These are phyloP conservation scores for Hippophae tibetana DNA, from an alignment of 306 rosid species.

Conservation along the genomic window DNA sequence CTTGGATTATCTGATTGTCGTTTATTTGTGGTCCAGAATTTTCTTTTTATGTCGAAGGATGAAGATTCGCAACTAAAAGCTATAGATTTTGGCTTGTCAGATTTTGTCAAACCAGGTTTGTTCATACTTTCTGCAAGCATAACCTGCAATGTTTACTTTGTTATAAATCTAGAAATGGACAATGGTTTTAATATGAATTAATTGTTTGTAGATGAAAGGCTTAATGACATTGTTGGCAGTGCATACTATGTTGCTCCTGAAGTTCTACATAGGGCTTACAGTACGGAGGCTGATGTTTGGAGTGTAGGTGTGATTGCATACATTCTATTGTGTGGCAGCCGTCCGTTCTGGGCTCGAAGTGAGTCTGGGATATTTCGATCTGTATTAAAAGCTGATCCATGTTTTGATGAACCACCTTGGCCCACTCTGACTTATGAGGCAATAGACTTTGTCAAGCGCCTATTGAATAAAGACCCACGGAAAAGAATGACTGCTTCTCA, in stretches of 20 bases:
- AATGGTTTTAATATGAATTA: conserved; percentile 9
- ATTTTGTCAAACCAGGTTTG: conserved; percentile 78
- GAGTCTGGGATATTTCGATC: conserved; percentile 83
- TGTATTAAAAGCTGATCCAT: conserved; percentile 73
- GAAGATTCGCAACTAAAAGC: conserved; percentile 53
- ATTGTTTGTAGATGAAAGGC: conserved; percentile 55
- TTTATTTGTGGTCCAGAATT: conserved; percentile 48
- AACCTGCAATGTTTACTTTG: neutral
- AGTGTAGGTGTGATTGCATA: conserved; percentile 86
- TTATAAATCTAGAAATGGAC: neutral
- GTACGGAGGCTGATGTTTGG: conserved; percentile 89
- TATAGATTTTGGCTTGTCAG: conserved; percentile 77
- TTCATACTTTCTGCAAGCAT: conserved; percentile 1
- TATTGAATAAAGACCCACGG: conserved; percentile 64
- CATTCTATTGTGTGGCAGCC: conserved; percentile 78
- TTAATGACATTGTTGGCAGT: conserved; percentile 84
- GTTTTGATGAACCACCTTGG: conserved; percentile 86
- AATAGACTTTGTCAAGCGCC: conserved; percentile 58
- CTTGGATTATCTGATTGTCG: no score
- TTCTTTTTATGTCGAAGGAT: conserved; percentile 57
- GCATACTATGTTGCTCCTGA: conserved; percentile 92
- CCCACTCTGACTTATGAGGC: conserved; percentile 73
- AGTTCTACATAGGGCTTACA: conserved; percentile 75
- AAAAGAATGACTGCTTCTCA: conserved; percentile 75
- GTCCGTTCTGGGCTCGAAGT: conserved; percentile 81